phyloP scores from a whole-genome alignment of 345 rosid genomes.

The Citrus reticulata region DNA sequence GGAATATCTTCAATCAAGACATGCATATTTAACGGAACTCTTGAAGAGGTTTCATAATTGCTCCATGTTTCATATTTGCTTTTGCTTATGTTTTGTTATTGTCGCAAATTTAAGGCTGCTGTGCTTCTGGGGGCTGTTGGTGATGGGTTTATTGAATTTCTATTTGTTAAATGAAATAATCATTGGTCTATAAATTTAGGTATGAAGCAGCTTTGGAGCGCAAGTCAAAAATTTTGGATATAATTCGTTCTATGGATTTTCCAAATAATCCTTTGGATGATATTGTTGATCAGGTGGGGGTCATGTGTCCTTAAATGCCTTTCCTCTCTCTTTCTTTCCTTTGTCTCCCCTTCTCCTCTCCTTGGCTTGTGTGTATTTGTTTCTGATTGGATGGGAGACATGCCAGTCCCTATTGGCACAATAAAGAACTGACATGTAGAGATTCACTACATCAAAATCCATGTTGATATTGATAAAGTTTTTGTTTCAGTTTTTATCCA shows the following conservation, averaged over 20 bases:
- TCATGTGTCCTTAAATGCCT: not conserved
- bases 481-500: not conserved
- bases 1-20: constrained; percentile 77
- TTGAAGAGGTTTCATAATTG: constrained; percentile 54
- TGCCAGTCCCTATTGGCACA: not conserved
- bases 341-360: not conserved
- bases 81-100: not conserved
- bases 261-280: constrained; percentile 99
- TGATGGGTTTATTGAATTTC: constrained; percentile 4
- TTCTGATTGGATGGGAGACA: not conserved
- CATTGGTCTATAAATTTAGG: constrained; percentile 36
- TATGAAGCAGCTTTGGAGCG: constrained; percentile 86
- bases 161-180: constrained; percentile 4
- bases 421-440: not conserved
- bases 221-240: constrained; percentile 81
- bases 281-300: constrained; percentile 82
- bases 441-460: not conserved
- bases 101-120: not conserved
- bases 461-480: not conserved
- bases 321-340: not conserved
- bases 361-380: not conserved
- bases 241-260: constrained; percentile 81
- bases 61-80: constrained; percentile 1
- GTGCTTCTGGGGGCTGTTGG: not conserved
- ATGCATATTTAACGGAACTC: constrained; percentile 57